phyloP scores from a whole-genome alignment of 2,329 filamentous ascomycete genomes.

The Colletotrichum noveboracense region DNA sequence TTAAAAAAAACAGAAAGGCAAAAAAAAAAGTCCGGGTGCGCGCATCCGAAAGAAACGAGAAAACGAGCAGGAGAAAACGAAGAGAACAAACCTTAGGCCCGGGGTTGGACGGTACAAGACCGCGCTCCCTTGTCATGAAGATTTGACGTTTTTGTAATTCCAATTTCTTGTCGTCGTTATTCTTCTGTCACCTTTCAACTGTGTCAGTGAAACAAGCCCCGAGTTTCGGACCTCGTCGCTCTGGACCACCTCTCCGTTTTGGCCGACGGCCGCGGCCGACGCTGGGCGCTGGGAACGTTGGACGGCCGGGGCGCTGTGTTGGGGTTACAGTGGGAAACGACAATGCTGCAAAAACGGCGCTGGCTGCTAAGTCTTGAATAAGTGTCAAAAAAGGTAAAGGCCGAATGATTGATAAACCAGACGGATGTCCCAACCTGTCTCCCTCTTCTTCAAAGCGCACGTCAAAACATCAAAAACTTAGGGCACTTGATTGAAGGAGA shows the following conservation, averaged over 20 bases:
- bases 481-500: neutral
- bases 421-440: neutral
- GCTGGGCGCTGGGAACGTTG: neutral
- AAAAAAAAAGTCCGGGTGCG: neutral
- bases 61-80: neutral
- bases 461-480: neutral
- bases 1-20: neutral
- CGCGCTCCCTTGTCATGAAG: neutral
- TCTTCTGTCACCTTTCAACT: neutral
- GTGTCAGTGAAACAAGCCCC: slow-evolving; percentile 15
- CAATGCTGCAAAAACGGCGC: neutral
- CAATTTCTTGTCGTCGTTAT: neutral
- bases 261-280: neutral
- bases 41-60: neutral
- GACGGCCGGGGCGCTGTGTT: neutral
- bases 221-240: slow-evolving; percentile 8
- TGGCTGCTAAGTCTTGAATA: neutral
- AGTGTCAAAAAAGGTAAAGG: neutral
- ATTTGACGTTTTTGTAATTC: neutral
- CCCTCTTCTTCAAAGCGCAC: neutral
- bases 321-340: neutral
- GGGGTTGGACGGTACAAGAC: neutral
- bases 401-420: neutral
- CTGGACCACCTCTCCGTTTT: neutral
- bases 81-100: neutral